Evolutionary conservation across 163 green algal species (phyloP).

Genomic region (Scenedesmus sp.): DNA sequence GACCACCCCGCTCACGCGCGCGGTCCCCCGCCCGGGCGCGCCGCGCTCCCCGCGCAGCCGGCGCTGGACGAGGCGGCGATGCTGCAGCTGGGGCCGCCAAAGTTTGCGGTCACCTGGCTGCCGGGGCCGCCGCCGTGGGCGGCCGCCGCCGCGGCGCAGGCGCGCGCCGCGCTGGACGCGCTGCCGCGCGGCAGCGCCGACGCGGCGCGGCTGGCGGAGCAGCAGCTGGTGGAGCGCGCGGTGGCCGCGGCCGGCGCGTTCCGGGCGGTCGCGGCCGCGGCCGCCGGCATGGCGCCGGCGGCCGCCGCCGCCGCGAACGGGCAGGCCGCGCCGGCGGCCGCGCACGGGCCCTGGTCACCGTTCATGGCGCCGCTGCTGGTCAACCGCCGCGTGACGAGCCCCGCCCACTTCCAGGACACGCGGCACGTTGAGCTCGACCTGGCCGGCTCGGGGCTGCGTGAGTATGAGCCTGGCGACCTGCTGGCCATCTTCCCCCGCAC

Average conservation of each 20-base stretch:
- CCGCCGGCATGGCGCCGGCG: slow-evolving; percentile 23
- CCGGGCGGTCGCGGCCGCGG: slow-evolving; percentile 46
- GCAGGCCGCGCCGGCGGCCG: neutral
- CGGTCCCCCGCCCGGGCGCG: too few species aligned
- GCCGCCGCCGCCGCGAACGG: neutral
- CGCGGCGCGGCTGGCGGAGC: slow-evolving; percentile 6
- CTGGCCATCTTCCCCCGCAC: slow-evolving; percentile 73
- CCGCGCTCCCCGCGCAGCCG: slow-evolving; percentile 36
- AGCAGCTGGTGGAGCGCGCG: slow-evolving; percentile 49
- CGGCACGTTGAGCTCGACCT: slow-evolving; percentile 86
- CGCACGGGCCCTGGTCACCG: slow-evolving; percentile 60
- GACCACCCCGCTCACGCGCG: too few species aligned
- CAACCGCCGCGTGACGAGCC: slow-evolving; percentile 80
- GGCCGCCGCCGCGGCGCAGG: slow-evolving; percentile 4
- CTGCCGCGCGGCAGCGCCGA: slow-evolving; percentile 15
- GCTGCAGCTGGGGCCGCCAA: slow-evolving; percentile 51
- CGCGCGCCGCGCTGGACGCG: too few species aligned
- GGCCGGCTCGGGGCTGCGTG: slow-evolving; percentile 43
- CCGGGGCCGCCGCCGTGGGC: neutral
- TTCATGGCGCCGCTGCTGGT: slow-evolving; percentile 65
- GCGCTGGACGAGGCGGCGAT: slow-evolving; percentile 43
- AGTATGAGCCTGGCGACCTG: slow-evolving; percentile 76
- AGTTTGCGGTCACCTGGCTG: slow-evolving; percentile 53
- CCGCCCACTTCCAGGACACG: slow-evolving; percentile 88
- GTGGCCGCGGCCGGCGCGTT: slow-evolving; percentile 60